Base-by-base conservation (phyloP, 371 early-diverging fungal genomes). In the Blakeslea trispora region DNA sequence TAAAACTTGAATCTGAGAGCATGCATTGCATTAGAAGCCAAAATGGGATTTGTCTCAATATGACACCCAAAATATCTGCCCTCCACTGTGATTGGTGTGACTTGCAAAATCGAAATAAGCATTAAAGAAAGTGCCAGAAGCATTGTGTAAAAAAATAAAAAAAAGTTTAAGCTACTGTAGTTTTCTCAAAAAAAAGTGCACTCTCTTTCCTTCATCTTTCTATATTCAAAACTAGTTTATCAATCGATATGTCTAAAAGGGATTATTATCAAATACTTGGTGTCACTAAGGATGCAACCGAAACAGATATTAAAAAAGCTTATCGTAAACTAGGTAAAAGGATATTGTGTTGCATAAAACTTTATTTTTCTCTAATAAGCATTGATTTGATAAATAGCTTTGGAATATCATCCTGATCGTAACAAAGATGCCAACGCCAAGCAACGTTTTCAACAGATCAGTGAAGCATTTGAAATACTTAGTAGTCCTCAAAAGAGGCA, bases 401-500 rank as follows among this genome's bases (percentile, higher is more conserved):
- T 79, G 28, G 74, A 76, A 39, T 76, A 66, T 70, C 80, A 80
- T 56, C 80, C 80, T 6, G 80, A 80, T 55, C 57, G 80, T 49
- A 80, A 80, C 53, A 76, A 80, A 44, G 75, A 75, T 42, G 63
- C 66, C 5, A 50, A 22, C 2, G 63, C 70, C 7, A 59, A 69
- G 5, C 15, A 41, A 8, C 53, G 59, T 18, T 69, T 69, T 43
- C 66, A 69, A 48, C 86, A 90, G 50, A 68, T 96, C 6, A 82
- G 82, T 6, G 96, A 94, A 75, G 99, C 99, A 3, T 99, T 95
- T 72, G 97, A 98, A 71, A 89, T 94, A 14, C 82, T 99, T 4
- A 92, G 92, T 44, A 97, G 99, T 72, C 83, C 84, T 63, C 71
- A 89, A 52, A 92, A 93, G 66, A 46, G 51, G 6, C 35, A 28